Evolutionary conservation across 495 filamentous ascomycete genomes (phyloP).

Genomic region (Aspergillus hancockii): DNA sequence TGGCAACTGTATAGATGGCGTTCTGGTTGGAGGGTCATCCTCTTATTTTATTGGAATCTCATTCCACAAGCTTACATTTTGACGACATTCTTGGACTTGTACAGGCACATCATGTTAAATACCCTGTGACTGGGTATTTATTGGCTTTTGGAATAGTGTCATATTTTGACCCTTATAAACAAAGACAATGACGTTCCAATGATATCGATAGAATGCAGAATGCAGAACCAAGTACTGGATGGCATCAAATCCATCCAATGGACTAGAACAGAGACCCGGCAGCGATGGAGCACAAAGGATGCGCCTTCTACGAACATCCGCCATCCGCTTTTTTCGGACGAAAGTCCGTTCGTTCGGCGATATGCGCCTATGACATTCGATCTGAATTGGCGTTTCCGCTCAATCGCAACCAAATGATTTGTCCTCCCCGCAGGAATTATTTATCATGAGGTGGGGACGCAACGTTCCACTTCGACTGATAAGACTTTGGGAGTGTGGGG

Average conservation of each 20-base stretch:
- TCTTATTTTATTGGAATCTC: constrained; percentile 18
- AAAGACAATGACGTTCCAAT: not conserved
- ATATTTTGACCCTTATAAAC: not conserved
- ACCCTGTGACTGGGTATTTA: not conserved
- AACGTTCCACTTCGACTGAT: not conserved
- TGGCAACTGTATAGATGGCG: constrained; percentile 45
- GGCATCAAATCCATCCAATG: too few relatives aligned
- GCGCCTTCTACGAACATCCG: constrained; percentile 14
- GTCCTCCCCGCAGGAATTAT: too few relatives aligned
- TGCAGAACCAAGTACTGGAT: too few relatives aligned
- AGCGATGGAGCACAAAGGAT: not conserved
- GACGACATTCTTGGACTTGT: constrained; percentile 2
- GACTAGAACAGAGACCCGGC: too few relatives aligned
- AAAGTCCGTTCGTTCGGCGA: constrained; percentile 8
- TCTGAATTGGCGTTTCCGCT: not conserved
- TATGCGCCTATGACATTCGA: constrained; percentile 8
- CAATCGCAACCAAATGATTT: not conserved
- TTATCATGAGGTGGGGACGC: not conserved
- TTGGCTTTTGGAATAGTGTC: not conserved
- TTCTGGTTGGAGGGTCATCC: constrained; percentile 23
- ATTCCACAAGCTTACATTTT: constrained; percentile 7
- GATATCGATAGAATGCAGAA: not conserved
- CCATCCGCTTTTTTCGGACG: not conserved
- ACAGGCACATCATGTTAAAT: not conserved
- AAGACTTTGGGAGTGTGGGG: not conserved